Evolutionary conservation across 805 yeast species (phyloP), one percentile per base, ranked within the genome.

Genomic region (Pichia phayaonensis): DNA sequence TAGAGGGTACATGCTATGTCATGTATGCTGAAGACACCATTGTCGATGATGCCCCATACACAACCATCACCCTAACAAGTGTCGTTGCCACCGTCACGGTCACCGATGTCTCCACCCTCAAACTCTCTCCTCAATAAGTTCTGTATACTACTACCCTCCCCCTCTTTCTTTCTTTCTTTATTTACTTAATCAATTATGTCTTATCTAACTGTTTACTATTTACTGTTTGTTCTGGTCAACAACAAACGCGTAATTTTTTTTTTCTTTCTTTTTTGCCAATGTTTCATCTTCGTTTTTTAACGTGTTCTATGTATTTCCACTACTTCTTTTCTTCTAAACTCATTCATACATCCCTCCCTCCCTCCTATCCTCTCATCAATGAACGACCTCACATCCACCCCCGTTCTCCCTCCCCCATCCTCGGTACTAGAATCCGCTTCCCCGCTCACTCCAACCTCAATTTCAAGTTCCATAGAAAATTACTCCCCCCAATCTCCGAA

Each of bases 61-160:
- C 71, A 20, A 67, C 71, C 3, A 55, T 61, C 36, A 67, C 71
- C n/a, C 27, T 66, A 26, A 66, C 69, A 27, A 58, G 61, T 40
- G 57, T 61, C 15, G 66, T 67, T 36, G 69, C 69, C 15, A 67
- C 70, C 15, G 69, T 67, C 43, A 67, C 71, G 3, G 29, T 64
- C 23, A 54, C 54, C 21, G 22, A 34, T 34, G 38, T 34, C 20
- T 34, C 38, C 8, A 18, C 15, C 8, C 21, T 40, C 42, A n/a
- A 38, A 24, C 18, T 34, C 5, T 16, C 38, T 16, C 38, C 38
- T n/a, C 38, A 34, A 34, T 34, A n/a, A 10, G 20, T n/a, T 10
- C 15, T 34, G 38, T 34, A 34, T 34, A 34, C 38, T 29, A 29
- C 27, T 29, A 15, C 13, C 34, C 3, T 8, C 13, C 13, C 34